Evolutionary conservation across 331 rosid species (phyloP).

Genomic region (Telfairia occidentalis): DNA sequence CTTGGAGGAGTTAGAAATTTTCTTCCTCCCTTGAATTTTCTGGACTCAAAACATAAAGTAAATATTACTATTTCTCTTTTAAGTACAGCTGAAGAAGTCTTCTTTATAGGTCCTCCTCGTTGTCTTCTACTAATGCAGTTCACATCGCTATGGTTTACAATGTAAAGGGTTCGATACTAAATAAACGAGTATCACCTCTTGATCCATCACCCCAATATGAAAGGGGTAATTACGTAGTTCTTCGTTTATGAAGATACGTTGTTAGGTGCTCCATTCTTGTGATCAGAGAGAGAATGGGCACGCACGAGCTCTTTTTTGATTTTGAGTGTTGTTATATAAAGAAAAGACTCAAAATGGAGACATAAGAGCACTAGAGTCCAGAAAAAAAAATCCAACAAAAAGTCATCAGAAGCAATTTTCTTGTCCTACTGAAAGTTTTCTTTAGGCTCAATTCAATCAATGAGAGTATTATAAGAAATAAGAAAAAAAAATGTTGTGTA

Average conservation of each 20-base stretch:
- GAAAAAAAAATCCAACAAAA: neutral
- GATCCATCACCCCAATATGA: too few species aligned
- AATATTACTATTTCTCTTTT: neutral
- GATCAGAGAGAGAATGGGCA: too few species aligned
- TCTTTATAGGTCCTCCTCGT: slow-evolving; percentile 14
- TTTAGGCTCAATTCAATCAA: neutral
- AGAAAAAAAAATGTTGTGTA: neutral
- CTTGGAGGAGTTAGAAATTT: neutral
- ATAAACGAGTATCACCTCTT: too few species aligned
- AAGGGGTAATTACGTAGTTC: too few species aligned
- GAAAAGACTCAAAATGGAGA: neutral
- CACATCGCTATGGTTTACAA: slow-evolving; percentile 16
- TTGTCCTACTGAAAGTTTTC: neutral
- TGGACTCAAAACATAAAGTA: too few species aligned
- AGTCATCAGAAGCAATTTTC: neutral
- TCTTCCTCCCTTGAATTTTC: neutral
- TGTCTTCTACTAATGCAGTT: neutral
- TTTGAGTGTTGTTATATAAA: too few species aligned
- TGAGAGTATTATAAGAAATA: neutral
- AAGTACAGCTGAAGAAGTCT: slow-evolving; percentile 1
- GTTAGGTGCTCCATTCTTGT: too few species aligned
- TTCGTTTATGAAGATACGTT: too few species aligned
- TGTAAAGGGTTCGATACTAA: too few species aligned
- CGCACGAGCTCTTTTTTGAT: too few species aligned
- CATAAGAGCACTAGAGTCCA: neutral